Percentiles rank a stretch among this genome's conserved stretches.
Conservation (phyloP, 202 grass and related monocot species). For the Thinopyrum obtusiflorum region DNA sequence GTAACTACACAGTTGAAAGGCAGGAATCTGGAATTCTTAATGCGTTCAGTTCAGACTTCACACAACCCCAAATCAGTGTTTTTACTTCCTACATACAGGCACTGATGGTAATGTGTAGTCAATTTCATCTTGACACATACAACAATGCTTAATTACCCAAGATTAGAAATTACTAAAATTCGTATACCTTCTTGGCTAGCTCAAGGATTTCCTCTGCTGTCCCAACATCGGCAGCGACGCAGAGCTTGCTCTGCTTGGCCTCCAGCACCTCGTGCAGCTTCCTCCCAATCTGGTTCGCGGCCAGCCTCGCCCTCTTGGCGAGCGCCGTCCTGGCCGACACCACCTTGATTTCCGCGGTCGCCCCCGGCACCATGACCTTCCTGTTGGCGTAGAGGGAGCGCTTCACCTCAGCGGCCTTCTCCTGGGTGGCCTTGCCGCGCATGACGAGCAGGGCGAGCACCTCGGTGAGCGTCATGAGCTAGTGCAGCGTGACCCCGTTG, state of each 20-base stretch:
- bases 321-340: conserved; percentile 30
- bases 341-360: background rate
- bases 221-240: conserved; percentile 73
- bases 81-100: background rate
- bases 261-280: conserved; percentile 85
- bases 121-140: background rate
- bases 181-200: conserved; percentile 64
- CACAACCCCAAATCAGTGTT: too few species aligned
- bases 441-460: too few species aligned
- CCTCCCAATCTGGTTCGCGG: conserved; percentile 67
- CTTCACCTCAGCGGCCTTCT: too few species aligned
- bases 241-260: conserved; percentile 67
- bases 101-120: background rate
- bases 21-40: too few species aligned
- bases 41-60: too few species aligned
- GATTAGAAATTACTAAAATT: background rate
- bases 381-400: too few species aligned
- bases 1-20: too few species aligned
- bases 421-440: too few species aligned
- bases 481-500: too few species aligned
- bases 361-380: too few species aligned
- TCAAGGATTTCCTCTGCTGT: conserved; percentile 73
- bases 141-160: background rate
- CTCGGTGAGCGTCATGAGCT: too few species aligned
- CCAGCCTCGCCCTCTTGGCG: conserved; percentile 52